Base-by-base conservation (phyloP, 2,329 filamentous ascomycete species). In the Aspergillus floridensis region DNA sequence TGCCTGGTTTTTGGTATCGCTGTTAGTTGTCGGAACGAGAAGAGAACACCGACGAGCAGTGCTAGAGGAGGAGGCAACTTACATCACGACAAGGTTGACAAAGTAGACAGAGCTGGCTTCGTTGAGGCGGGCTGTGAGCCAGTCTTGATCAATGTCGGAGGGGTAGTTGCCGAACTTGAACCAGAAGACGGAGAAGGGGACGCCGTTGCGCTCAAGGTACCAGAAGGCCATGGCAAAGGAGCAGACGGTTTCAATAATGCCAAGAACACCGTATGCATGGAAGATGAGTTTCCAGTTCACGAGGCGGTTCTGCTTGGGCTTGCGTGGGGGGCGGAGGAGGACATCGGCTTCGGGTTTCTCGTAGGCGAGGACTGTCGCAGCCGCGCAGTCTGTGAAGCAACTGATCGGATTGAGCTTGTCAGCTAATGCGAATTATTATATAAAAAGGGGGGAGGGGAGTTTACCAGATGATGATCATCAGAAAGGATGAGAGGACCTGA, bases 21-120 rank as follows among this genome's bases (percentile, higher is more conserved):
- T n/a, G 21, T 54, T 29, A 56, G 57, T 46, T 8, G 38, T 46
- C 75, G 56, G 21, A 14, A n/a, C 7, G 31, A 19, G n/a, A 52
- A 29, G 46, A 16, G 35, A 1, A 49, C 5, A 19, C 1, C 1
- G 16, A 7, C n/a, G 14, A 35, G 24, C 1, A 50, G 7, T 22
- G 21, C 8, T n/a, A 14, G 16, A 44, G 19, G 5, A 21, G 51
- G 12, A 21, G n/a, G 26, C 8, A 10, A 72, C 82, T 72, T 78
- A 84, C 88, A 93, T 91, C 52, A 93, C 86, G 2, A 93, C 90
- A 22, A 93, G 78, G 60, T 88, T 93, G 65, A 92, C 84, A 67
- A 93, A 93, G 74, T 93, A 93, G 60, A 93, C 87, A 16, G 86
- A 89, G 41, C 84, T 88, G 0, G 88, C 88, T 61, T 84, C 81